Evolutionary conservation across 306 rosid species (phyloP), one percentile per base, ranked within the genome.

Genomic region (Quercus parvula): DNA sequence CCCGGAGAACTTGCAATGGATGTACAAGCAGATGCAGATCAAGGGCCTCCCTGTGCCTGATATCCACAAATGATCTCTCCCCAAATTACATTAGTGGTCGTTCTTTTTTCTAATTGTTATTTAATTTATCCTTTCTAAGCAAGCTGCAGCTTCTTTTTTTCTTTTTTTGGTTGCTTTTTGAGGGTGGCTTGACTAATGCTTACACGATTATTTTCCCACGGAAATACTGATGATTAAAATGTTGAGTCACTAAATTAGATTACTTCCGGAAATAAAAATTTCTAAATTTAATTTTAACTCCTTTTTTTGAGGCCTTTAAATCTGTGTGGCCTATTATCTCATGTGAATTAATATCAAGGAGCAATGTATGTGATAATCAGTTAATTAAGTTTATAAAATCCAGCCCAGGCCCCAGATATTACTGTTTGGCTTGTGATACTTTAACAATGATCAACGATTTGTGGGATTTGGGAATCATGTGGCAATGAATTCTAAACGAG

Each of bases 1-100:
- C 27, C 83, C 68, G 0, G 99, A 91, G 82, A 91, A 84, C 80
- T 85, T 92, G 98, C 96, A 87, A 56, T 92, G 99, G 99, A 89
- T 93, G 99, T 87, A 83, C 89, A 93, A 93, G 91, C 96, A 89
- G 81, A 83, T 93, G 97, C 97, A 83, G 86, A 78, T 82, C 64
- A 90, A 86, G 51, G 90, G 90, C 73, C 96, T 93, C 75, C 89
- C 89, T 25, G 24, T 78, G 33, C 97, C 94, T 49, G 71, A 46
- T 49, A 20, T 63, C 61, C 71, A 63, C 77, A 70, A 68, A 75
- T 90, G 86, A 89, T 41, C 17, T 49, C 54, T 49, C 49, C 66
- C 70, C 2, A 22, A 18, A 82, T 73, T 33, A 20, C 67, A 35
- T 3, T 44, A 33, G 63, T 56, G 46, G 46, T 74, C 57, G 25